These are phyloP conservation scores for Xylariaceae sp. DNA, from an alignment of 2,329 filamentous ascomycete species.

Conservation along the genomic window DNA sequence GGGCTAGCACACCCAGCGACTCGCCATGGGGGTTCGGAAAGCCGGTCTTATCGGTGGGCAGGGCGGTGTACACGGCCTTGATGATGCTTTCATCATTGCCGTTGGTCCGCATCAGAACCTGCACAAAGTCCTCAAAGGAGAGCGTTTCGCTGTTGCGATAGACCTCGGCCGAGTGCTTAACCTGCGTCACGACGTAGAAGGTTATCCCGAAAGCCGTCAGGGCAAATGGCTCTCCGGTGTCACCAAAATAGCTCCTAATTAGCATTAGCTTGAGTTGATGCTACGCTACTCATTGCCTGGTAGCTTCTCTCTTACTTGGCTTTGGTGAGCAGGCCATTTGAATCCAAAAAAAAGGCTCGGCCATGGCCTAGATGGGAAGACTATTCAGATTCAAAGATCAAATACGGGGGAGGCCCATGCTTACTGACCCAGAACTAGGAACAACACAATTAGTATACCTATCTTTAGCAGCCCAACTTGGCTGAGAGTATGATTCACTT, in stretches of 20 bases:
- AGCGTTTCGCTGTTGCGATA: constrained; percentile 36
- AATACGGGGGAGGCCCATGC: not conserved
- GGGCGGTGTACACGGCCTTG: constrained; percentile 26
- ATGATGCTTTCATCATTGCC: constrained; percentile 30
- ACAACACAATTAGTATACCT: not conserved
- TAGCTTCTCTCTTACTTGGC: constrained; percentile 29
- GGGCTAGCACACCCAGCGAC: constrained; percentile 25
- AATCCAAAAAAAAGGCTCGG: constrained; percentile 32
- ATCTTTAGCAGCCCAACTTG: not conserved
- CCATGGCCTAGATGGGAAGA: constrained; percentile 29
- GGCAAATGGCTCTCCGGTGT: constrained; percentile 34
- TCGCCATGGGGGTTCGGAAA: constrained; percentile 36
- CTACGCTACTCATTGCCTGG: not conserved
- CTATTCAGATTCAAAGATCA: not conserved
- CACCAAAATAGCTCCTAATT: constrained; percentile 6
- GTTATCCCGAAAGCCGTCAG: constrained; percentile 32
- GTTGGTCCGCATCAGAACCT: constrained; percentile 30
- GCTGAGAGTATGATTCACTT: not conserved
- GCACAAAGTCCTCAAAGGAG: constrained; percentile 36
- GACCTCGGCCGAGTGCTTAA: constrained; percentile 31
- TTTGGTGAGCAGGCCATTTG: constrained; percentile 27
- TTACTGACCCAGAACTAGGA: constrained; percentile 10
- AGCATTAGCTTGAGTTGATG: not conserved
- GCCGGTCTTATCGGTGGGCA: constrained; percentile 32
- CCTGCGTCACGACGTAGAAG: constrained; percentile 36